Evolutionary conservation across 1,284 basidiomycete genomes (phyloP).

Genomic region (Sphaerobolus stellatus): DNA sequence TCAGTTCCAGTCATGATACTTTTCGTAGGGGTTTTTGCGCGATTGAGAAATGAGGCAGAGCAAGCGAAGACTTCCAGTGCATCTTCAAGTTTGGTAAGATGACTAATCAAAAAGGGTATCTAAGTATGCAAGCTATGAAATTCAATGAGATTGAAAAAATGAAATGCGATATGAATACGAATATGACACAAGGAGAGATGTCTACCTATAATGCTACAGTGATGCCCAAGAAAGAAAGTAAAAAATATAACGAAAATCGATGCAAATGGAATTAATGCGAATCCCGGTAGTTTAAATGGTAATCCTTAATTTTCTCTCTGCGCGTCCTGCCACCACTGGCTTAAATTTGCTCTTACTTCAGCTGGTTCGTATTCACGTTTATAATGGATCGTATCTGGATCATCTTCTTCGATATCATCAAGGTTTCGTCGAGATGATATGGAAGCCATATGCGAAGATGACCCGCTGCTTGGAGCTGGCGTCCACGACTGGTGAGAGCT

Average conservation of each 20-base stretch:
- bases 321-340: conserved; percentile 4
- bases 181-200: neutral
- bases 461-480: neutral
- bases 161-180: neutral
- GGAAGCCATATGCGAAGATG: neutral
- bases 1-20: neutral
- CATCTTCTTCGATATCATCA: no score
- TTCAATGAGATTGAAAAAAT: neutral
- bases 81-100: neutral
- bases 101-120: neutral
- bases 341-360: conserved; percentile 4
- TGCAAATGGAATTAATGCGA: neutral
- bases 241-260: neutral
- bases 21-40: neutral
- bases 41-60: neutral
- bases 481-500: conserved; percentile 5
- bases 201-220: neutral
- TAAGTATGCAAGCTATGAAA: neutral
- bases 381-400: no score
- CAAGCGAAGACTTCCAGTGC: neutral
- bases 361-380: conserved; percentile 6
- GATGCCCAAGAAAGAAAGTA: neutral
- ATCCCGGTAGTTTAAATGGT: neutral
- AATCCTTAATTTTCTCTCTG: conserved; percentile 1
- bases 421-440: no score